Conservation (phyloP, 106 monocot genomes). For the Dactylorhiza incarnata region DNA sequence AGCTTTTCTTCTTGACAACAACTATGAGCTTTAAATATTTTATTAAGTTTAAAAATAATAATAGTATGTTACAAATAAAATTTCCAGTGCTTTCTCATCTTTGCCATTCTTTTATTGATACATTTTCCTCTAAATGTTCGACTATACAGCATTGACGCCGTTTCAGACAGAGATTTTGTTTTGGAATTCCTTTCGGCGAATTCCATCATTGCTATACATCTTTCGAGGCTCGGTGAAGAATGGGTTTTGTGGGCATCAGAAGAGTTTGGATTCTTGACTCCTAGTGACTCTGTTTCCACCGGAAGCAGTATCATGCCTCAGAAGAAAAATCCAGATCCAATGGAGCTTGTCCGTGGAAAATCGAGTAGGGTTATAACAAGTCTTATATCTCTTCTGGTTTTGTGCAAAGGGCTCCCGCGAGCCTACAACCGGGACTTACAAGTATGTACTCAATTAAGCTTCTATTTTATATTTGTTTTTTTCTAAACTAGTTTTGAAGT, state of each 20-base stretch:
- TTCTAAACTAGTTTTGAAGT: neutral
- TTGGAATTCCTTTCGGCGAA: slow-evolving; percentile 81
- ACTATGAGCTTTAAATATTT: no score
- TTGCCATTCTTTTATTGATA: neutral
- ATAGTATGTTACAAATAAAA: neutral
- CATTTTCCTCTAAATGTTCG: neutral
- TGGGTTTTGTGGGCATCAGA: slow-evolving; percentile 99
- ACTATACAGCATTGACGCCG: slow-evolving; percentile 82
- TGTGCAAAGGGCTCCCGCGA: slow-evolving; percentile 97
- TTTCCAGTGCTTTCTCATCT: neutral
- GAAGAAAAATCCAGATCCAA: slow-evolving; percentile 99
- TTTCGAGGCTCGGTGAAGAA: slow-evolving; percentile 94
- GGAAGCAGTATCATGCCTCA: slow-evolving; percentile 98
- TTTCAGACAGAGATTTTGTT: slow-evolving; percentile 95
- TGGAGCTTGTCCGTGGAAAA: slow-evolving; percentile 98
- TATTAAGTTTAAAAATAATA: no score
- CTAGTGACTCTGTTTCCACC: slow-evolving; percentile 77
- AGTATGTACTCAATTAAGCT: slow-evolving; percentile 13
- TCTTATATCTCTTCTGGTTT: slow-evolving; percentile 61
- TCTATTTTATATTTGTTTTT: no score
- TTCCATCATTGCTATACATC: slow-evolving; percentile 76
- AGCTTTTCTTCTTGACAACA: no score
- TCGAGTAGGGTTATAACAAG: slow-evolving; percentile 79
- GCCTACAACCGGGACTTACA: slow-evolving; percentile 96
- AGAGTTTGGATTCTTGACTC: slow-evolving; percentile 89